These are phyloP conservation scores for Gentiana dahurica DNA, from an alignment of 257 asterid species.

Conservation along the genomic window DNA sequence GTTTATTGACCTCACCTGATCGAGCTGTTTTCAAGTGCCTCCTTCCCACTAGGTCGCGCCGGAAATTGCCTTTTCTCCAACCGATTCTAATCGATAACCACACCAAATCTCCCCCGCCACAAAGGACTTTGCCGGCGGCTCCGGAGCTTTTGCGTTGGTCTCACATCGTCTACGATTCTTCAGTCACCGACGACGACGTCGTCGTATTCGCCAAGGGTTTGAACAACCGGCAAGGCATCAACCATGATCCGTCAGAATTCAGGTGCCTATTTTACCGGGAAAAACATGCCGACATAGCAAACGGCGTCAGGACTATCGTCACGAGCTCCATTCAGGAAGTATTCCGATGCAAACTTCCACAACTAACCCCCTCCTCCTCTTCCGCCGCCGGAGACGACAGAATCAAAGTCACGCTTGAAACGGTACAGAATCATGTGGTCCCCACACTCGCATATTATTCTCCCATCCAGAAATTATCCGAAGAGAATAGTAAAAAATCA, in stretches of 20 bases:
- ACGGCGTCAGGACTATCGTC: slow-evolving; percentile 51
- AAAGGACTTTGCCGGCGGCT: slow-evolving; percentile 7
- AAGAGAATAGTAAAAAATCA: slow-evolving; percentile 12
- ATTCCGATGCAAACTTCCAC: slow-evolving; percentile 65
- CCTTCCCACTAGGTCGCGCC: slow-evolving; percentile 36
- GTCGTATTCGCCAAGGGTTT: slow-evolving; percentile 69
- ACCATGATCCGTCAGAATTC: slow-evolving; percentile 44
- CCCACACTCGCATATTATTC: slow-evolving; percentile 64
- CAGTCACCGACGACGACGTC: slow-evolving; percentile 51
- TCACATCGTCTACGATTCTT: slow-evolving; percentile 52
- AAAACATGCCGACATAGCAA: slow-evolving; percentile 12
- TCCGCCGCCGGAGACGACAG: not conserved
- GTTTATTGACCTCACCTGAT: slow-evolving; percentile 40
- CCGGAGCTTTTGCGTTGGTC: slow-evolving; percentile 32
- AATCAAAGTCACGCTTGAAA: slow-evolving; percentile 42
- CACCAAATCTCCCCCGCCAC: slow-evolving; percentile 8
- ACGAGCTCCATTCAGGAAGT: slow-evolving; percentile 73
- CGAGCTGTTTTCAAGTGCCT: slow-evolving; percentile 45
- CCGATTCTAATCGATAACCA: slow-evolving; percentile 26
- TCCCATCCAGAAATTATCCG: slow-evolving; percentile 34
- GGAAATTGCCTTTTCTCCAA: slow-evolving; percentile 34
- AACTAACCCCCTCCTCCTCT: not conserved
- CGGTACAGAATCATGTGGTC: slow-evolving; percentile 31
- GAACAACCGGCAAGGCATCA: slow-evolving; percentile 44
- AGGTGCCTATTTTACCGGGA: slow-evolving; percentile 38